Percentiles rank a stretch among this genome's conserved stretches.
Conservation (phyloP, 768 basidiomycete species). For the Trametes maxima region DNA sequence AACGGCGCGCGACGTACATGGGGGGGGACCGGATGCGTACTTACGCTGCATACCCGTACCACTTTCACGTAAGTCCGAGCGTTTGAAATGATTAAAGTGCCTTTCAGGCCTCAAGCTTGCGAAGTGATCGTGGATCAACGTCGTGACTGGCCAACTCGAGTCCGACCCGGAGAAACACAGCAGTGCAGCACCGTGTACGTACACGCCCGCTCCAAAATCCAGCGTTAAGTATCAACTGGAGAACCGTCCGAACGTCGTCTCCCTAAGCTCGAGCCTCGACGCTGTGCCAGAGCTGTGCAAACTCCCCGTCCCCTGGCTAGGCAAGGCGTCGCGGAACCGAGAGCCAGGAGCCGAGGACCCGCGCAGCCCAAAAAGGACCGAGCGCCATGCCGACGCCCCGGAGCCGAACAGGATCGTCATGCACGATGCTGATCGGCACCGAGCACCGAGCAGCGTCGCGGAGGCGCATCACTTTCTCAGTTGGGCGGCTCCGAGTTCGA, state of each 20-base stretch:
- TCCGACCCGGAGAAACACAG: too few species aligned
- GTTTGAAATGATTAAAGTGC: too few species aligned
- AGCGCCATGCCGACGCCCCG: neutral
- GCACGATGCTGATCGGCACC: too few species aligned
- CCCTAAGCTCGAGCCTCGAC: neutral
- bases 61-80: neutral
- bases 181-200: too few species aligned
- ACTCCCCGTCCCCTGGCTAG: neutral
- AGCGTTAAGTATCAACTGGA: too few species aligned
- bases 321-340: neutral
- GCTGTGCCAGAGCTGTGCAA: slow-evolving; percentile 4
- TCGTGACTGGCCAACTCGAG: too few species aligned
- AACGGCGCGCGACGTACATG: neutral
- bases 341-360: neutral
- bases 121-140: too few species aligned
- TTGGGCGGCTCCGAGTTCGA: too few species aligned
- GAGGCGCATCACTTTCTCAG: too few species aligned
- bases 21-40: neutral
- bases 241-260: too few species aligned
- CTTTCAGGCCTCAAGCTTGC: neutral
- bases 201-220: too few species aligned
- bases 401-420: neutral
- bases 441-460: too few species aligned
- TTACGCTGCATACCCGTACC: neutral
- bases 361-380: neutral